Base-by-base conservation (phyloP, 2,329 filamentous ascomycete genomes). In the Fusarium verticillioides region DNA sequence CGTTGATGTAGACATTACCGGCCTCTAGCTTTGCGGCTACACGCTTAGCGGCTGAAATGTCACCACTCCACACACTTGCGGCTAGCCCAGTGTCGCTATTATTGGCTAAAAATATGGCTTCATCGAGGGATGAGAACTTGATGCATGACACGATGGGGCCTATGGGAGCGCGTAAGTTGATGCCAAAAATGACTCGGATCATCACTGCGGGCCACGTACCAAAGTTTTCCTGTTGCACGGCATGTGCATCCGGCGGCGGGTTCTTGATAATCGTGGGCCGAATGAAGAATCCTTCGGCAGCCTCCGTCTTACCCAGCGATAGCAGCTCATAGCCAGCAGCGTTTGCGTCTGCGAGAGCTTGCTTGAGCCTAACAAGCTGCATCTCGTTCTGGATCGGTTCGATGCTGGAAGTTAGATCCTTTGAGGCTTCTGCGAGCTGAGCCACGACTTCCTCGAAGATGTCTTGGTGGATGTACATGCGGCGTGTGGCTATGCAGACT, bases 1-100 rank as follows among this genome's bases (percentile, higher is more conserved):
- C 54, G 54, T 63, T 63, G 18, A 63, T 63, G 43, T 60, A 63
- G 6, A 63, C 60, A 42, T 60, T 63, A 4, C 60, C 60, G 8
- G n/a, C 53, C 5, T 59, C 54, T 4, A 63, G 9, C 21, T 15
- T 40, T 15, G 54, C 37, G 16, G 53, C 60, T 19, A 60, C 23
- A 8, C 19, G 23, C 23, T 21, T 60, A 12, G 60, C 60, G 23
- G 36, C 36, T 12, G 12, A 16, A 10, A 40, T 3, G 11, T 63
- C 60, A 16, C 26, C 16, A 15, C 60, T 62, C 60, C 60, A 62
- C 16, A 62, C 50, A 7, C 40, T 62, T 8, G 60, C 60, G 26
- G 60, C 60, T 21, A 62, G 21, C 26, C 60, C 60, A 10, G 40
- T 47, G 40, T 58, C n/a, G 40, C 32, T 62, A 19, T 18, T 34